These are phyloP conservation scores for Mentha longifolia DNA, from an alignment of 257 asterid genomes.

Conservation along the genomic window DNA sequence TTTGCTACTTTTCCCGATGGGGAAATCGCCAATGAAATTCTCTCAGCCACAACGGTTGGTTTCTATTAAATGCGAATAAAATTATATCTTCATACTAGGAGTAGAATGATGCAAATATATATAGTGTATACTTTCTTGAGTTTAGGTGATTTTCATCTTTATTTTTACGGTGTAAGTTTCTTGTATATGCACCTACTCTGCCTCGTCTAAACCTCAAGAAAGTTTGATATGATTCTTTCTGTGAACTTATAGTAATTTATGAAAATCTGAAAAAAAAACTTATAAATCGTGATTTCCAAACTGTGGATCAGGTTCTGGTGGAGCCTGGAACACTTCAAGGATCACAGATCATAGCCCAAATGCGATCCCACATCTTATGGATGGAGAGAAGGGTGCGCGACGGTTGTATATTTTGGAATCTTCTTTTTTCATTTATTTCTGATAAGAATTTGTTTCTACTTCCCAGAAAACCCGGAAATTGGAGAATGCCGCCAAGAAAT, in stretches of 20 bases:
- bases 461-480: conserved; percentile 67
- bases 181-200: conserved; percentile 2
- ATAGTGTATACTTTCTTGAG: too few relatives aligned
- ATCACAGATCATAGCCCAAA: conserved; percentile 85
- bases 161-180: background rate
- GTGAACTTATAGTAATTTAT: conserved; percentile 18
- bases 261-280: background rate
- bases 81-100: too few relatives aligned
- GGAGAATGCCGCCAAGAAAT: conserved; percentile 49
- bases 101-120: too few relatives aligned
- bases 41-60: too few relatives aligned
- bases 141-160: too few relatives aligned
- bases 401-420: conserved; percentile 25
- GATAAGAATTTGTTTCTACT: conserved; percentile 35
- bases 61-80: too few relatives aligned
- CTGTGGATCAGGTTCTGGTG: conserved; percentile 67
- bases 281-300: conserved; percentile 9
- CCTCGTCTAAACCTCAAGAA: conserved; percentile 1
- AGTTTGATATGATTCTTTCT: background rate
- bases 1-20: too few relatives aligned
- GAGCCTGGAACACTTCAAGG: conserved; percentile 99
- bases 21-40: too few relatives aligned
- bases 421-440: conserved; percentile 17
- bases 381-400: conserved; percentile 83
- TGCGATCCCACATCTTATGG: conserved; percentile 96